Evolutionary conservation across 1,284 basidiomycete species (phyloP).

Genomic region (Butyriboletus appendiculatus): DNA sequence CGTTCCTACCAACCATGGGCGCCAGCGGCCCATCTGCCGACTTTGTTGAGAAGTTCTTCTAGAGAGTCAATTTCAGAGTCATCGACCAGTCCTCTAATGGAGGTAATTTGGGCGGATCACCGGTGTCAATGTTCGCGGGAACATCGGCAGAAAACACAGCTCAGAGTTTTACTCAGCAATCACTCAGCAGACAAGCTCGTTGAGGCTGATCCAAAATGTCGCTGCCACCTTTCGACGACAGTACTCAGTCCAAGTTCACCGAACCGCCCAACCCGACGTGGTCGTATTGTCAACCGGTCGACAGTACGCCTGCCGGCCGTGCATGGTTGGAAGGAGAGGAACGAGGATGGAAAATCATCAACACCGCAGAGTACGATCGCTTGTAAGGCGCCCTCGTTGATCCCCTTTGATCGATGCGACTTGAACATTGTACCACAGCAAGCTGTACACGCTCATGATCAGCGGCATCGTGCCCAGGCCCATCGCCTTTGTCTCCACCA

Average conservation of each 20-base stretch:
- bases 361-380: conserved; percentile 48
- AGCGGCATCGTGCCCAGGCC: conserved; percentile 67
- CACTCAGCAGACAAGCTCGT: background rate
- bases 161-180: too few relatives aligned
- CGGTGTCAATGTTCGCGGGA: too few relatives aligned
- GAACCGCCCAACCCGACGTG: conserved; percentile 59
- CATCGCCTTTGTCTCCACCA: conserved; percentile 66
- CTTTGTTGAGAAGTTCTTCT: too few relatives aligned
- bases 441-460: conserved; percentile 51
- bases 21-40: too few relatives aligned
- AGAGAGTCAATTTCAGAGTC: too few relatives aligned
- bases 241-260: conserved; percentile 33
- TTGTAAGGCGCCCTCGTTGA: conserved; percentile 36
- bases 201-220: conserved; percentile 19
- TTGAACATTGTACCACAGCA: conserved; percentile 4
- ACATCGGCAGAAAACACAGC: too few relatives aligned
- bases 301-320: conserved; percentile 47
- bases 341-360: conserved; percentile 57
- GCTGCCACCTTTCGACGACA: conserved; percentile 23
- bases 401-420: background rate
- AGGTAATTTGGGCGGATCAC: too few relatives aligned
- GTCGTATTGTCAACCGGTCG: conserved; percentile 53
- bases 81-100: too few relatives aligned
- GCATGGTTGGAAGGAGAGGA: conserved; percentile 54
- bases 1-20: too few relatives aligned